Base-by-base conservation (phyloP, 2,329 filamentous ascomycete genomes). In the Trichoderma brevicompactum region DNA sequence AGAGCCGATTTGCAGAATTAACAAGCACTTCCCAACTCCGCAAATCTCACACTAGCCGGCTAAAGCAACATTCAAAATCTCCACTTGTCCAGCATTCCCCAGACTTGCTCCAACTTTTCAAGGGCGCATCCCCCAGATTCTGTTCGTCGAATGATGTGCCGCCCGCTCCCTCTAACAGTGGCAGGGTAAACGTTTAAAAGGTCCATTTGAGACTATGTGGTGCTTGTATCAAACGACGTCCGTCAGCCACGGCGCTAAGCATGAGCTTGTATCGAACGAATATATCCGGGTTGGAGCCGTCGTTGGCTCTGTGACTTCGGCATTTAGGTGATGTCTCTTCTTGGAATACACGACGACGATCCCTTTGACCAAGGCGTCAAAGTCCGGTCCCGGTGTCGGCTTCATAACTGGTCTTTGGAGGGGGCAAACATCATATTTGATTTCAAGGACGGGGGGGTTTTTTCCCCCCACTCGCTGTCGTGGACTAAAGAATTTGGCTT, bases 151-250 rank as follows among this genome's bases (percentile, higher is more conserved):
- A 28, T 34, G 10, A 34, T 19, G 5, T 17, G 8, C 5, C 13
- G 28, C 17, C 15, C 10, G n/a, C 7, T 38, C 19, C 6, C 41
- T 46, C 41, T 28, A 28, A 28, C 8, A 9, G 28, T 36, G n/a
- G 2, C 5, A 36, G 41, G 55, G 17, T 58, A 58, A 58, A 58
- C 55, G 55, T 58, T 36, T 58, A 58, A 58, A 58, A 36, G 55
- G 55, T 32, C 54, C 2, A 17, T 56, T 56, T 5, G 23, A 56
- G n/a, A 15, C 23, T 28, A 28, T 23, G 32, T 38, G 40, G 17
- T 2, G 36, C 50, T 54, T 54, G 40, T 54, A 54, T 38, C 34
- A 40, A 54, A n/a, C 15, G 36, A 38, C 32, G 34, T 15, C 38
- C 34, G 49, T 28, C 50, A 54, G 50, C 50, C 50, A 54, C 34